A percentile compares a stretch with the other conserved stretches of the same genome.
Evolutionary conservation across 192 early-diverging fungal genomes (phyloP).

Genomic region (Glomus cerebriforme): DNA sequence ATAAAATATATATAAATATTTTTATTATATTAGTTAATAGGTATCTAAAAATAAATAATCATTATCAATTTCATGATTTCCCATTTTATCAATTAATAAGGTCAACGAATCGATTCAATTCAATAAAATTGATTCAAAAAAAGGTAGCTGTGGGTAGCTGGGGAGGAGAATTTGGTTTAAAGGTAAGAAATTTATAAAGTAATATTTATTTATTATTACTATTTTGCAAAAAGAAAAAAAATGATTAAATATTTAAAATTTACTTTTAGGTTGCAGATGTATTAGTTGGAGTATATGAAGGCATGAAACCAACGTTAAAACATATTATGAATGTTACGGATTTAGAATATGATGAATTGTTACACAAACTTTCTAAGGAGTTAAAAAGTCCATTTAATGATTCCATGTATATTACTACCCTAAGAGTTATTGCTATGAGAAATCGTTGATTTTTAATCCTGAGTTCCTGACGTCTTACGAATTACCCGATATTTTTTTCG

Average conservation of each 20-base stretch:
- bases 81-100: not conserved
- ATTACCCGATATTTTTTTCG: not conserved
- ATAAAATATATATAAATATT: too few relatives aligned
- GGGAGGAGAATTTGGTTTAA: not conserved
- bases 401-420: not conserved
- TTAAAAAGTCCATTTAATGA: not conserved
- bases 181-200: too few relatives aligned
- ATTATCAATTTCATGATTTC: not conserved
- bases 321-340: not conserved
- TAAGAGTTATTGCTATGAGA: not conserved
- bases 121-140: not conserved
- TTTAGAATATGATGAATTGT: not conserved
- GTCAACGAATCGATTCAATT: not conserved
- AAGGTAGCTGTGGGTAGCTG: not conserved
- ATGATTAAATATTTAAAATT: too few relatives aligned
- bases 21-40: not conserved
- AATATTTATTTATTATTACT: too few relatives aligned
- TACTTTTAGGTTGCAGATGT: not conserved
- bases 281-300: not conserved
- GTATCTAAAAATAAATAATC: not conserved
- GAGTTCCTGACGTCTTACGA: not conserved
- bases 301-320: not conserved
- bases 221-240: too few relatives aligned
- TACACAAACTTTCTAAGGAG: not conserved
- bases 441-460: too few relatives aligned